A percentile compares a stretch with the other conserved stretches of the same genome.
phyloP scores from a whole-genome alignment of 2,329 filamentous ascomycete species.

The Pseudocercospora fuligena region DNA sequence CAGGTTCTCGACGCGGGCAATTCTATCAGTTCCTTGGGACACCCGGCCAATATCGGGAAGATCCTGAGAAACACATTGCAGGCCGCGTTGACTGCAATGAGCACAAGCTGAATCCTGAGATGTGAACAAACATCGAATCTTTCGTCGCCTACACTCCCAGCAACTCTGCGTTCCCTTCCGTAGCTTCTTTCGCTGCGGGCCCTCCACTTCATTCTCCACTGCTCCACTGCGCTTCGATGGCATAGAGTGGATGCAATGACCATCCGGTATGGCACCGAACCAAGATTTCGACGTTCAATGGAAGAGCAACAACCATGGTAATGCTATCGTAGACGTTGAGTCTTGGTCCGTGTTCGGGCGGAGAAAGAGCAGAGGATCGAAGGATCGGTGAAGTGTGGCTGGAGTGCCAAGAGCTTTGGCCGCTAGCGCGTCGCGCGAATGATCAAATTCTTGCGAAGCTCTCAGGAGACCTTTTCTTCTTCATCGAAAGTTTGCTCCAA shows the following conservation, averaged over 20 bases:
- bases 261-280: neutral
- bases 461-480: neutral
- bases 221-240: neutral
- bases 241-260: neutral
- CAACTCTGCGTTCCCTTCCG: conserved; percentile 14
- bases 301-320: neutral
- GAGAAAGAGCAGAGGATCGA: neutral
- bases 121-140: conserved; percentile 3
- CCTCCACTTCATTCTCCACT: neutral
- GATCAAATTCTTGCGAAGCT: neutral
- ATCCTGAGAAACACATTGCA: conserved; percentile 1
- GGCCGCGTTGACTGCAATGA: neutral
- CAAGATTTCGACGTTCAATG: neutral
- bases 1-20: conserved; percentile 5
- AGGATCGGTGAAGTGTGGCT: neutral
- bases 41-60: conserved; percentile 8
- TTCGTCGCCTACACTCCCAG: conserved; percentile 14
- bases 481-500: conserved; percentile 13
- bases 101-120: neutral
- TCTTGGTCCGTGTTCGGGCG: neutral
- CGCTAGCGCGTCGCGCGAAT: neutral
- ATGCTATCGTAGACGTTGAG: neutral
- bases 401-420: neutral
- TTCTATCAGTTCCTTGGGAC: neutral
- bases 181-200: neutral